These are phyloP conservation scores for Termitomyces sp. DNA, from an alignment of 768 basidiomycete genomes.

Conservation along the genomic window DNA sequence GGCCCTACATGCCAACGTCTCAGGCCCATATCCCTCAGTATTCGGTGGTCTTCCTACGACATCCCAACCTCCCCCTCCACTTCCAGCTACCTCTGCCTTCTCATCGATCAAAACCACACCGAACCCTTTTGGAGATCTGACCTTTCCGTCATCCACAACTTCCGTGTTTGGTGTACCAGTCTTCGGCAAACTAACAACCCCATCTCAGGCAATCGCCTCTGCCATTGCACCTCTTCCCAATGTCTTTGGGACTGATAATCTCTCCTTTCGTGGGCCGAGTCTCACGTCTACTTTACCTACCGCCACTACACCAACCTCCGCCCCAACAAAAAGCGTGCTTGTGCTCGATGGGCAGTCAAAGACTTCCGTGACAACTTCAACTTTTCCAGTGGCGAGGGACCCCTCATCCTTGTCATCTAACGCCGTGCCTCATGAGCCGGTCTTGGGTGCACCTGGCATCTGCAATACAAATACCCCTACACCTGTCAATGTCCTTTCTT, in stretches of 20 bases:
- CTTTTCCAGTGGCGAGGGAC: constrained; percentile 12
- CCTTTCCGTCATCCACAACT: constrained; percentile 17
- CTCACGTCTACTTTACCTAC: background rate
- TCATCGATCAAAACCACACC: constrained; percentile 34
- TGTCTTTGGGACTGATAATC: constrained; percentile 4
- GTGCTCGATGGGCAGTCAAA: background rate
- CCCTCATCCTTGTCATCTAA: constrained; percentile 1
- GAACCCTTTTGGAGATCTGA: constrained; percentile 34
- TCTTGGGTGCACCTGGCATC: background rate
- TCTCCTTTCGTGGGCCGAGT: background rate
- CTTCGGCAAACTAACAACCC: constrained; percentile 16
- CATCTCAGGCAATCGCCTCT: constrained; percentile 3
- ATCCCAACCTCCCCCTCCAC: constrained; percentile 15
- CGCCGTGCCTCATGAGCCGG: background rate
- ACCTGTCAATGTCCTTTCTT: background rate
- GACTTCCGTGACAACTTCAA: background rate
- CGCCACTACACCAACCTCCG: background rate
- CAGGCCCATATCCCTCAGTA: constrained; percentile 2
- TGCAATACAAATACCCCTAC: background rate
- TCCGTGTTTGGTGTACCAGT: constrained; percentile 15
- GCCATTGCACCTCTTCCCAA: background rate
- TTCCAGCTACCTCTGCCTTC: constrained; percentile 33
- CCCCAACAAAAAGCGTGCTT: background rate
- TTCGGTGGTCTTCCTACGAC: constrained; percentile 12
- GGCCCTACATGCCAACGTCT: background rate